Percentiles rank a stretch among this genome's conserved stretches.
Evolutionary conservation across 148 eudicot species (phyloP).

Genomic region (Amaranthus palmeri): DNA sequence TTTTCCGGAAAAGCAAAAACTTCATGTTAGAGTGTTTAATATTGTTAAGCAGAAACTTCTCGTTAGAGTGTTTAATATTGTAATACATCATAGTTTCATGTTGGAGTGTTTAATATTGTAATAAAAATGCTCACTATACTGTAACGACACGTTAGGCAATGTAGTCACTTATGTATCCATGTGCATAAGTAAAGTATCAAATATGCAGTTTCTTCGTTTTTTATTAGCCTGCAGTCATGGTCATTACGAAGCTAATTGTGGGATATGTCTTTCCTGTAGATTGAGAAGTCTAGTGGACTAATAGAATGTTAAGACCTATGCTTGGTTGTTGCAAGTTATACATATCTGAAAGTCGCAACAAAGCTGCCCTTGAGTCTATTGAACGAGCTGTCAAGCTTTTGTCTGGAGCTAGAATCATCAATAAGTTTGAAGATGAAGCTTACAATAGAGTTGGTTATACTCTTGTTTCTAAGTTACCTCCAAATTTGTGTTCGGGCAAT

Average conservation of each 20-base stretch:
- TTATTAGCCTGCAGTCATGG: background rate
- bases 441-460: slow-evolving; percentile 95
- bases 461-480: slow-evolving; percentile 57
- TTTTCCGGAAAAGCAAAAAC: too few species aligned
- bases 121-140: background rate
- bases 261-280: too few species aligned
- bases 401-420: slow-evolving; percentile 54
- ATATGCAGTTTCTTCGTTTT: background rate
- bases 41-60: too few species aligned
- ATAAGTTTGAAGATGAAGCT: slow-evolving; percentile 75
- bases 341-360: slow-evolving; percentile 89
- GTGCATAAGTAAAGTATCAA: slow-evolving; percentile 3
- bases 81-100: too few species aligned
- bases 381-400: slow-evolving; percentile 66
- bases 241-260: slow-evolving; percentile 10
- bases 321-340: slow-evolving; percentile 85
- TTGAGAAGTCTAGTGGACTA: slow-evolving; percentile 18
- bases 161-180: background rate
- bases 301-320: slow-evolving; percentile 53
- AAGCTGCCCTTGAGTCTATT: slow-evolving; percentile 63
- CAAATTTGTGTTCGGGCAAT: slow-evolving; percentile 16
- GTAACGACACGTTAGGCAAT: background rate
- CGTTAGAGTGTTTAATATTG: too few species aligned
- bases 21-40: too few species aligned
- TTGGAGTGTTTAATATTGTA: too few species aligned